These are phyloP conservation scores for Clarireedia paspali DNA, from an alignment of 2,329 filamentous ascomycete species.

Conservation along the genomic window DNA sequence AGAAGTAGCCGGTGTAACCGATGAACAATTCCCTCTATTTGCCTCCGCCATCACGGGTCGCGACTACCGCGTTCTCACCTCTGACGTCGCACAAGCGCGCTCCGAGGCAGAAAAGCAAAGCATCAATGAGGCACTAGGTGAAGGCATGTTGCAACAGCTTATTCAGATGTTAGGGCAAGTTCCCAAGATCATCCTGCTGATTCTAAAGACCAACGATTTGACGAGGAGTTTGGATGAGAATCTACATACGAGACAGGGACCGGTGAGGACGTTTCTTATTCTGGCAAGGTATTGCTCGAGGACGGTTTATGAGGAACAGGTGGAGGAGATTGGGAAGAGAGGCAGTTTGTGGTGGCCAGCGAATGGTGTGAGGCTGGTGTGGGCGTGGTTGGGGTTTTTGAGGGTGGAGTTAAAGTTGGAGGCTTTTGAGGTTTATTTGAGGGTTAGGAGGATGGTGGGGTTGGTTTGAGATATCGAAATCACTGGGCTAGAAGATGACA, in stretches of 20 bases:
- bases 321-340: conserved; percentile 45
- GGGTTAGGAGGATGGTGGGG: conserved; percentile 41
- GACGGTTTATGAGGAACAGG: conserved; percentile 57
- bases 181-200: conserved; percentile 84
- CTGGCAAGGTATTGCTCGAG: conserved; percentile 60
- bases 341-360: conserved; percentile 52
- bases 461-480: not conserved
- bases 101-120: conserved; percentile 72
- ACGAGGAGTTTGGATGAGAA: conserved; percentile 91
- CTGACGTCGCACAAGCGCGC: conserved; percentile 46
- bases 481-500: no score
- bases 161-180: conserved; percentile 84
- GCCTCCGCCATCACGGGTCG: conserved; percentile 93
- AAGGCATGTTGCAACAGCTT: conserved; percentile 81
- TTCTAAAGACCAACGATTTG: conserved; percentile 95
- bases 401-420: conserved; percentile 57
- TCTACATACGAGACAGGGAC: conserved; percentile 64
- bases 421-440: conserved; percentile 55
- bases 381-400: conserved; percentile 50
- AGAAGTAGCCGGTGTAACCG: conserved; percentile 81
- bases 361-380: conserved; percentile 46
- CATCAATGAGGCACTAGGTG: conserved; percentile 77
- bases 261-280: conserved; percentile 59
- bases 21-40: conserved; percentile 90
- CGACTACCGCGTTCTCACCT: conserved; percentile 70